Base-by-base conservation (phyloP, 2,329 filamentous ascomycete genomes). In the Orbilia brochopaga region DNA sequence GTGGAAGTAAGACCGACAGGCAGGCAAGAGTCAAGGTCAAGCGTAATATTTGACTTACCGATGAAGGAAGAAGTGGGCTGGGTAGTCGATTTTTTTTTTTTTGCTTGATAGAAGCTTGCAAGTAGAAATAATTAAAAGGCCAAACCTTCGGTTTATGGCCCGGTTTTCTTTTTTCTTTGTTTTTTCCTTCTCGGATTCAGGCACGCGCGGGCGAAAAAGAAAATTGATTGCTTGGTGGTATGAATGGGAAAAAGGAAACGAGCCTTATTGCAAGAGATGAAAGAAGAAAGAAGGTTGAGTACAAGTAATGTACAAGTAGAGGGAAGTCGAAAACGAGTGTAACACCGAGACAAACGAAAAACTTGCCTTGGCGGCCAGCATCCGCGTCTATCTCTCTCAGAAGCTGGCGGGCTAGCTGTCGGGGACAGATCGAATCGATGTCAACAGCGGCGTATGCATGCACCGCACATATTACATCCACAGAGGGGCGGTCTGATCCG, bases 11-110 rank as follows among this genome's bases (percentile, higher is more conserved):
- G 37, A 54, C 54, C 59, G 27, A 8, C 27, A 32, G 8, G 8
- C 27, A n/a, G 62, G 54, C 55, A 30, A 69, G 19, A 40, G 42
- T 57, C 58, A 62, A 54, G 65, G 42, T 52, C 50, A 15, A 48
- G 21, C 11, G 11, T 48, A 6, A n/a, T n/a, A n/a, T n/a, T n/a
- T n/a, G 21, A 23, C n/a, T 21, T 69, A 53, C 44, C 46, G 52
- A 58, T 54, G 57, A 58, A 56, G 6, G 15, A 35, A 50, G n/a
- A 59, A 21, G 15, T 44, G 11, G n/a, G 19, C 21, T 23, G 42
- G 21, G 27, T 10, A 48, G 13, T 19, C 32, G 53, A 19, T 21
- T 46, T 32, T 58, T 46, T 32, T 32, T 32, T 46, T 48, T n/a
- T 48, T 19, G n/a, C n/a, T 23, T 10, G 13, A 7, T 13, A 10